Conservation (phyloP, 2,329 filamentous ascomycete genomes). For the Trichocomaceae sp. region DNA sequence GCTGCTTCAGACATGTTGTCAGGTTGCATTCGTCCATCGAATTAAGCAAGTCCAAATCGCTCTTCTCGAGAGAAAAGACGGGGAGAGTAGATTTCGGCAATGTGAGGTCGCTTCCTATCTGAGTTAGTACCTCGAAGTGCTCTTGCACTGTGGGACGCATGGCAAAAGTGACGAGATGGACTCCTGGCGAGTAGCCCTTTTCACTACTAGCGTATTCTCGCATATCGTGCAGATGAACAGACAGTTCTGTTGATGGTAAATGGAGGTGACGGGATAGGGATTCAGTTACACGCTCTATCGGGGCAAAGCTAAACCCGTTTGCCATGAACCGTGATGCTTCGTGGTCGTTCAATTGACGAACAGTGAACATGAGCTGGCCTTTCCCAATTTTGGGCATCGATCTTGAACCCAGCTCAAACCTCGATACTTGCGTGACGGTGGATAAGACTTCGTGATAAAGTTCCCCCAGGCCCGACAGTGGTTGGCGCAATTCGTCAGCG, state of each 20-base stretch:
- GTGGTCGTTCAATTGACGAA: conserved; percentile 54
- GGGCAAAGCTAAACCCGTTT: conserved; percentile 71
- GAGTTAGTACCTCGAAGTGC: conserved; percentile 59
- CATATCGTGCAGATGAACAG: conserved; percentile 58
- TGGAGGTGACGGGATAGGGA: conserved; percentile 69
- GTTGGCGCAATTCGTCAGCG: conserved; percentile 58
- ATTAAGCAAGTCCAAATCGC: conserved; percentile 50
- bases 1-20: conserved; percentile 29
- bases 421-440: conserved; percentile 47
- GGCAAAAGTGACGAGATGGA: conserved; percentile 40
- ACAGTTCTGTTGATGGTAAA: conserved; percentile 58
- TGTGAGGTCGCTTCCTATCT: conserved; percentile 44
- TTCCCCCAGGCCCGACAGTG: conserved; percentile 58
- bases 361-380: conserved; percentile 75
- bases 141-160: conserved; percentile 45
- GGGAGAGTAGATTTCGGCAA: conserved; percentile 42
- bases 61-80: conserved; percentile 47
- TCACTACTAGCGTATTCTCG: conserved; percentile 43
- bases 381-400: conserved; percentile 44
- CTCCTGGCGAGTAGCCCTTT: conserved; percentile 23
- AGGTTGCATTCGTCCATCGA: conserved; percentile 38
- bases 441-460: conserved; percentile 70
- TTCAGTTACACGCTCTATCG: conserved; percentile 59
- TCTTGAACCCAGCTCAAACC: conserved; percentile 15
- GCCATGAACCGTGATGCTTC: conserved; percentile 61